Percentiles rank a stretch among this genome's conserved stretches.
phyloP scores from a whole-genome alignment of 148 eudicot species.

The Chenopodium album region DNA sequence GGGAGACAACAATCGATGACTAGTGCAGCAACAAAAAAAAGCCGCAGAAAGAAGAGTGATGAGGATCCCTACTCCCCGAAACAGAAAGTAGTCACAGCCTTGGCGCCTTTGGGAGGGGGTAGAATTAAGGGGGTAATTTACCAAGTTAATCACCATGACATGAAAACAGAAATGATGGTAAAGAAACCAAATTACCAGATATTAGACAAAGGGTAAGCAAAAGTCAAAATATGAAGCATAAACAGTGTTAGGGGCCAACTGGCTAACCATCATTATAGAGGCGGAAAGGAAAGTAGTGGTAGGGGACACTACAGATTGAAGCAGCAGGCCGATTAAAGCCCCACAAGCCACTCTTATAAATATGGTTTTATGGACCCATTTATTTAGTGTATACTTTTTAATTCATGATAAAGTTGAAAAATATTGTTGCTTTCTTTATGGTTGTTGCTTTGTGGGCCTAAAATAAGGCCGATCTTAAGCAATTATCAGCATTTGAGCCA shows the following conservation, averaged over 20 bases:
- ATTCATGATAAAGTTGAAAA: constrained; percentile 23
- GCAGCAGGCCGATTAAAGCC: constrained; percentile 16
- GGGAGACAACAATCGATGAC: not conserved
- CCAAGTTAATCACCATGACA: not conserved
- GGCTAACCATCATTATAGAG: constrained; percentile 26
- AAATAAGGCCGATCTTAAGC: constrained; percentile 12
- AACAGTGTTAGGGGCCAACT: not conserved
- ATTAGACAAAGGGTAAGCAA: constrained; percentile 24
- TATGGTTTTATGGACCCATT: constrained; percentile 14
- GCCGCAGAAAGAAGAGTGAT: not conserved
- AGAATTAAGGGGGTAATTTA: not conserved
- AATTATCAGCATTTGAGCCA: constrained; percentile 7
- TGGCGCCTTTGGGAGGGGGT: not conserved
- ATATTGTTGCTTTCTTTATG: constrained; percentile 21
- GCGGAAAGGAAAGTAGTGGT: constrained; percentile 34
- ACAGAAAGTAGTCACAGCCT: too few relatives aligned
- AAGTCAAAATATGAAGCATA: constrained; percentile 22
- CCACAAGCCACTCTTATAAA: constrained; percentile 31
- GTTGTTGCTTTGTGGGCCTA: constrained; percentile 25
- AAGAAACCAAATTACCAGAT: not conserved
- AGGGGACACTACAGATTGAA: constrained; percentile 24
- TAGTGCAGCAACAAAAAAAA: not conserved
- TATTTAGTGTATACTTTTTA: constrained; percentile 14
- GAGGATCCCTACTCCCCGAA: not conserved
- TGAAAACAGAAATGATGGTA: constrained; percentile 11